phyloP scores from a whole-genome alignment of 768 basidiomycete species.

The Lactarius hengduanensis region DNA sequence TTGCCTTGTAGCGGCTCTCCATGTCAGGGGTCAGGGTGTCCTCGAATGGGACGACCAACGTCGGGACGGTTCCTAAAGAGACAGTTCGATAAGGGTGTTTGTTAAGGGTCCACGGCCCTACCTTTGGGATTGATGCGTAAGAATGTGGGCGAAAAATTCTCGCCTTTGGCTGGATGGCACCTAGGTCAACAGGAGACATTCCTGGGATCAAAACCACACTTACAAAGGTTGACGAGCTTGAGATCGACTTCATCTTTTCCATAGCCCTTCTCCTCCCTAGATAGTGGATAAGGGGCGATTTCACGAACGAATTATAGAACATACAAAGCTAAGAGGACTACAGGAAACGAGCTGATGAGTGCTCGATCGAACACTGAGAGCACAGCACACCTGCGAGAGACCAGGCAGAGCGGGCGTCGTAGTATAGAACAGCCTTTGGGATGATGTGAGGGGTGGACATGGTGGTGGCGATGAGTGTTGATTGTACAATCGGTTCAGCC shows the following conservation, averaged over 20 bases:
- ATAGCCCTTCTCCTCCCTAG: conserved; percentile 78
- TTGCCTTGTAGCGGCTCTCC: conserved; percentile 77
- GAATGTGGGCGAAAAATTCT: conserved; percentile 74
- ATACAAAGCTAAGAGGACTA: conserved; percentile 29
- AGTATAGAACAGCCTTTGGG: conserved; percentile 83
- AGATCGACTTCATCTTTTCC: conserved; percentile 70
- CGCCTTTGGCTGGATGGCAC: conserved; percentile 57
- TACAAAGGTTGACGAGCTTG: conserved; percentile 65
- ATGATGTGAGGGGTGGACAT: conserved; percentile 33
- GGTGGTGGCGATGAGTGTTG: conserved; percentile 6
- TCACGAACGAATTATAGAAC: conserved; percentile 7
- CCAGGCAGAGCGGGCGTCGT: conserved; percentile 60
- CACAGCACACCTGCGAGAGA: conserved; percentile 53
- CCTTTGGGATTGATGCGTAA: conserved; percentile 78
- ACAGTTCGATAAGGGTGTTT: background rate
- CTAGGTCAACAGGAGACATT: conserved; percentile 5
- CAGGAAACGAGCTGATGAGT: background rate
- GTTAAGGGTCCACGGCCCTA: conserved; percentile 31
- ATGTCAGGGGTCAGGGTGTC: conserved; percentile 67
- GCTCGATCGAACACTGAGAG: background rate
- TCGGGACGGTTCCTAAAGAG: conserved; percentile 70
- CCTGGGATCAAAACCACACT: conserved; percentile 23
- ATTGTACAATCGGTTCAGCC: background rate
- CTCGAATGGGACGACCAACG: conserved; percentile 78
- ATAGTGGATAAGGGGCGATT: background rate